Percentiles rank a stretch among this genome's conserved stretches.
phyloP scores from a whole-genome alignment of 176 grass and related monocot genomes.

The maize (Zea mays) region DNA sequence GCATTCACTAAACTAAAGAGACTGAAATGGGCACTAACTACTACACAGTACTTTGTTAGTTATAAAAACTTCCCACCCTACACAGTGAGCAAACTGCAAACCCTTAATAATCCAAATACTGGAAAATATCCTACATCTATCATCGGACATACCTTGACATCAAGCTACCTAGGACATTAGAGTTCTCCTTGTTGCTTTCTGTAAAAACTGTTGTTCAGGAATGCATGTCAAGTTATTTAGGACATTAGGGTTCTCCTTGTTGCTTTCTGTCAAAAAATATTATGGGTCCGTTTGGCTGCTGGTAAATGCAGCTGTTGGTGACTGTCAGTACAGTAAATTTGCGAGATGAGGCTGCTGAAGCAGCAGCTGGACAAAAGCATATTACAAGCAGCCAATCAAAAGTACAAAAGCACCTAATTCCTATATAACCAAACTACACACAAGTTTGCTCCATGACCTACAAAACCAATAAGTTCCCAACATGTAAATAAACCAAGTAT shows the following conservation, averaged over 20 bases:
- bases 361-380: background rate
- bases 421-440: background rate
- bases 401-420: background rate
- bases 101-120: background rate
- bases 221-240: background rate
- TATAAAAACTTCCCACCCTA: background rate
- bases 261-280: background rate
- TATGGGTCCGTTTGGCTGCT: too few species aligned
- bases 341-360: too few species aligned
- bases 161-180: background rate
- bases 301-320: too few species aligned
- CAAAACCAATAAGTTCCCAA: too few species aligned
- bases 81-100: background rate
- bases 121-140: background rate
- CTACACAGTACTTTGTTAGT: background rate
- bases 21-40: background rate
- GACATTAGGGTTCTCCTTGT: background rate
- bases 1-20: background rate
- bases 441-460: background rate
- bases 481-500: background rate
- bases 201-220: background rate
- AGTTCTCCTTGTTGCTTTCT: background rate
- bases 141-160: background rate
- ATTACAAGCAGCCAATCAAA: too few species aligned
- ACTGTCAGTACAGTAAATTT: too few species aligned